Evolutionary conservation across 2,329 filamentous ascomycete species (phyloP), one percentile per base, ranked within the genome.

Genomic region (Akanthomyces dipterigenus): DNA sequence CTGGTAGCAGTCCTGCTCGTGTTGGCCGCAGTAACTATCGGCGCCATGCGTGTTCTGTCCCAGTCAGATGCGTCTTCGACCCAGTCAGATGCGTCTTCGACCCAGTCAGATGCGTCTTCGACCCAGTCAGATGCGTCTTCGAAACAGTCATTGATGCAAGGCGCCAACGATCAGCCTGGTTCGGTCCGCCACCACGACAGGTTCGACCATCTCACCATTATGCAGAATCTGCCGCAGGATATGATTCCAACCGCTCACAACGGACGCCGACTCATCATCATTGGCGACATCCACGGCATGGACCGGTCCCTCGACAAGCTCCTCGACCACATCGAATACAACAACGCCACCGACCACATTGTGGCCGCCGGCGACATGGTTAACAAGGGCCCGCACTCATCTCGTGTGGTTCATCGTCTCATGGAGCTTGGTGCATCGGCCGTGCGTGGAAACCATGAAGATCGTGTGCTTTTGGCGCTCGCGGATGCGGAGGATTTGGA

Each of bases 241-340:
- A 59, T 70, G 50, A 63, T 76, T 20, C 70, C 73, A 3, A 76
- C 75, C 3, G 50, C 67, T 28, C 62, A 71, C 22, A 75, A 77
- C 42, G 68, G 76, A 24, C 84, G 82, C 59, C 80, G 92, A 20
- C 77, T 99, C 26, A 78, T 98, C 38, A 80, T 98, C 63, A 80
- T 98, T 38, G 93, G 95, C 60, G 95, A 99, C 75, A 91, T 98
- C 16, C 93, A 98, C 76, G 95, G 95, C 54, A 95, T 95, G 78
- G 85, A 85, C 67, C 72, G 82, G 14, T 83, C 91, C 64, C 80
- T 91, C 70, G 75, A 80, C 71, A 71, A 79, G 18, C 80, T 98
- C 14, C 81, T 98, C 28, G 71, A 81, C 5, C 87, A 90, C 69
- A 77, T 89, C 24, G 71, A 79, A 18, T 93, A 91, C 73, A 73